Evolutionary conservation across 768 basidiomycete genomes (phyloP).

Genomic region (Serendipita sp.): DNA sequence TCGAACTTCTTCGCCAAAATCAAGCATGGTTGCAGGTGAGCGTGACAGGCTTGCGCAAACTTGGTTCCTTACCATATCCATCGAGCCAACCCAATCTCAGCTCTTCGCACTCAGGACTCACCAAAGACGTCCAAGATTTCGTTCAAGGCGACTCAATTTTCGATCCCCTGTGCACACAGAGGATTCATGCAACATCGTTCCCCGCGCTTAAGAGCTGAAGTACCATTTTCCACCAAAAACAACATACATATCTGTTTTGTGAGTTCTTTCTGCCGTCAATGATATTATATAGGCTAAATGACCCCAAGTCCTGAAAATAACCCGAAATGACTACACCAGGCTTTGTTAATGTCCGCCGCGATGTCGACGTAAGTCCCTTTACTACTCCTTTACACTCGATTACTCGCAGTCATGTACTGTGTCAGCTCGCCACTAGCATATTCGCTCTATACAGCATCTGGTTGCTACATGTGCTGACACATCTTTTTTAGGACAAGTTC

Average conservation of each 20-base stretch:
- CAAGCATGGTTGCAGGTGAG: not conserved
- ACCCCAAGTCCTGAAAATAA: slow-evolving; percentile 34
- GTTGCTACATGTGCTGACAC: not conserved
- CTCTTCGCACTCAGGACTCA: not conserved
- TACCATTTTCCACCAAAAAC: slow-evolving; percentile 5
- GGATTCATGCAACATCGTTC: slow-evolving; percentile 2
- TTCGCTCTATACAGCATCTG: not conserved
- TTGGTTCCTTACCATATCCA: not conserved
- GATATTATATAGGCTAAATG: slow-evolving; percentile 13
- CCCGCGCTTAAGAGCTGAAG: slow-evolving; percentile 4
- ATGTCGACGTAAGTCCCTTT: slow-evolving; percentile 44
- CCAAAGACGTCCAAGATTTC: not conserved
- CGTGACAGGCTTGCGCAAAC: not conserved
- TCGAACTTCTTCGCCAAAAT: slow-evolving; percentile 9
- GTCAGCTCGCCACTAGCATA: not conserved
- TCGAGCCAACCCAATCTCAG: not conserved
- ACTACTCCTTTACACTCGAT: not conserved
- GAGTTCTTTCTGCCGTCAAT: not conserved
- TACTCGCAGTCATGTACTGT: not conserved
- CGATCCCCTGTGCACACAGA: slow-evolving; percentile 3
- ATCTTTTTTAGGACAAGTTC: slow-evolving; percentile 51
- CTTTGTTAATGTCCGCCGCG: slow-evolving; percentile 84
- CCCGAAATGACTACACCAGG: slow-evolving; percentile 67
- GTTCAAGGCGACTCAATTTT: not conserved
- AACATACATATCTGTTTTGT: slow-evolving; percentile 3